Conservation (phyloP, 2,329 filamentous ascomycete genomes). For the Pyrenochaeta sp. region DNA sequence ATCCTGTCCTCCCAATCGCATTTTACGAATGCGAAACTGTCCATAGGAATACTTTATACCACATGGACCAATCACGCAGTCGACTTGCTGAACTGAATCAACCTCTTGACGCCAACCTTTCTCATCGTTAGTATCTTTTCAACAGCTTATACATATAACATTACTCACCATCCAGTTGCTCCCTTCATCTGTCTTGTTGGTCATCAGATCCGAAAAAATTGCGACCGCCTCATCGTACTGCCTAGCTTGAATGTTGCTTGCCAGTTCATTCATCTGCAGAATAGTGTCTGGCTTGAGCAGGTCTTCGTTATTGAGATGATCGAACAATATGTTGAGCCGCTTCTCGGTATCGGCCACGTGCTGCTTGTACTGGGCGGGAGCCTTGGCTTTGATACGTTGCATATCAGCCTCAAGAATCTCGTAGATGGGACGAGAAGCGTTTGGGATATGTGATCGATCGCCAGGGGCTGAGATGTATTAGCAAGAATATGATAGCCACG, state of each 20-base stretch:
- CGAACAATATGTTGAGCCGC: conserved; percentile 90
- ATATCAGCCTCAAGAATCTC: conserved; percentile 85
- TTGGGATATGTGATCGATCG: conserved; percentile 88
- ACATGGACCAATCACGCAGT: conserved; percentile 15
- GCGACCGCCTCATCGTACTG: conserved; percentile 57
- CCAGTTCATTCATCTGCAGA: conserved; percentile 68
- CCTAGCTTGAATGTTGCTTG: conserved; percentile 49
- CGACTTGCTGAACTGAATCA: conserved; percentile 50
- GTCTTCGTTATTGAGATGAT: conserved; percentile 96
- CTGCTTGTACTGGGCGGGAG: conserved; percentile 83
- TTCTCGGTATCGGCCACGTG: conserved; percentile 96
- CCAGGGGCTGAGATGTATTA: conserved; percentile 64
- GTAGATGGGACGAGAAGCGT: conserved; percentile 77
- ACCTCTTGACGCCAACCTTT: conserved; percentile 49
- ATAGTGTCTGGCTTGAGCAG: conserved; percentile 83
- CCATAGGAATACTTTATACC: not conserved
- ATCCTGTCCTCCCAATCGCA: not conserved
- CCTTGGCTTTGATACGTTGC: conserved; percentile 85
- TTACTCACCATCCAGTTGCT: conserved; percentile 61
- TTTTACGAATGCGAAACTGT: not conserved
- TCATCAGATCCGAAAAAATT: conserved; percentile 58
- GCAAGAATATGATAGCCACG: conserved; percentile 13
- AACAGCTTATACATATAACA: not conserved
- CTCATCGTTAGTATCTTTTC: conserved; percentile 8
- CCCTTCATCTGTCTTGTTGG: conserved; percentile 58